Percentiles rank a stretch among this genome's conserved stretches.
These are phyloP conservation scores for Cenchrus purpureus DNA, from an alignment of 176 grass and related monocot genomes.

Conservation along the genomic window DNA sequence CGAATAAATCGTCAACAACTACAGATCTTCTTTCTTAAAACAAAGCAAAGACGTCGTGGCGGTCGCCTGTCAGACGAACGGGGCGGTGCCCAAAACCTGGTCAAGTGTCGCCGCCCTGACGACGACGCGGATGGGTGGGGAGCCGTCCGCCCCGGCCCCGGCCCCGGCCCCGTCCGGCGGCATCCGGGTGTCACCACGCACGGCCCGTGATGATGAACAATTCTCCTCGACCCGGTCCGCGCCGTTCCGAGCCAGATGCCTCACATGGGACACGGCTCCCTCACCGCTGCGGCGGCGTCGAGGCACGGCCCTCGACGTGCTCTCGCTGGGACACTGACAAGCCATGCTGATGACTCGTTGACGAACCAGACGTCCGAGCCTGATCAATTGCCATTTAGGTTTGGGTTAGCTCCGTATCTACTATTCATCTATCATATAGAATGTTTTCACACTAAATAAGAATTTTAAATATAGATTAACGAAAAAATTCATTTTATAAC, in stretches of 20 bases:
- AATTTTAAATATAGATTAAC: too few relatives aligned
- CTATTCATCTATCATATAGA: too few relatives aligned
- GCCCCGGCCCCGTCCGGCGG: too few relatives aligned
- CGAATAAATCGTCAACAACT: too few relatives aligned
- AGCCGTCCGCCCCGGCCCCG: too few relatives aligned
- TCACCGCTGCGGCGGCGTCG: background rate
- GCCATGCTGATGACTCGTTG: background rate
- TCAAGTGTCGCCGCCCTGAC: background rate
- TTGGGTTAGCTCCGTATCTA: background rate
- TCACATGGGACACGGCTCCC: background rate
- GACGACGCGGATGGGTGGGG: background rate
- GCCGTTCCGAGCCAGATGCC: background rate
- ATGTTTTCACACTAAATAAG: too few relatives aligned
- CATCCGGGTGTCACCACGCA: background rate
- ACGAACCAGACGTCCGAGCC: background rate
- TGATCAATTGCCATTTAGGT: background rate
- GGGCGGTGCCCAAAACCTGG: background rate
- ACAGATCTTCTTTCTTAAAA: too few relatives aligned
- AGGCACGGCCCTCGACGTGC: conserved; percentile 21
- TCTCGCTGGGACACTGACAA: background rate
- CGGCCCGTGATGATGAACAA: background rate
- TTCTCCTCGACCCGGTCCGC: background rate
- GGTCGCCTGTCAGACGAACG: too few relatives aligned
- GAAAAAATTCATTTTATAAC: too few relatives aligned
- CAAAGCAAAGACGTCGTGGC: too few relatives aligned